Percentiles rank a stretch among this genome's conserved stretches.
phyloP scores from a whole-genome alignment of 495 filamentous ascomycete genomes.

The Viridothelium virens region DNA sequence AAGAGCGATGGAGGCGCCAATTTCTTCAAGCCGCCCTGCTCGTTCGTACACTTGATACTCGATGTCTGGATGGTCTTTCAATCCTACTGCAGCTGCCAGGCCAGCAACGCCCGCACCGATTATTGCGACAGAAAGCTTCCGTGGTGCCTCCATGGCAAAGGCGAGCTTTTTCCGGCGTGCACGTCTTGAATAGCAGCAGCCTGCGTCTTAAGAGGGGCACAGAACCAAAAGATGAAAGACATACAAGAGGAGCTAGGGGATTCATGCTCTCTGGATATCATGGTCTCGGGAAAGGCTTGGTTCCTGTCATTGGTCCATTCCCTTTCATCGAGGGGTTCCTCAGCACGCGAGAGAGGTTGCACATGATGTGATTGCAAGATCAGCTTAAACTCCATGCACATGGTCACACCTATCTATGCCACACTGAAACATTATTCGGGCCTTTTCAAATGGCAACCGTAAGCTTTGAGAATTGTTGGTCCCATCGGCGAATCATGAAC shows the following conservation, averaged over 20 bases:
- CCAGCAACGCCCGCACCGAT: conserved; percentile 4
- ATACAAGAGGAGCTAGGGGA: not conserved
- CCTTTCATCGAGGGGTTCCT: not conserved
- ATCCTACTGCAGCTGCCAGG: not conserved
- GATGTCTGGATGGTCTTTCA: not conserved
- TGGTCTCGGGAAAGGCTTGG: not conserved
- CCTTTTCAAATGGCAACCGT: not conserved
- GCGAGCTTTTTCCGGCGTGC: not conserved
- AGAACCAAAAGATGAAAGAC: not conserved
- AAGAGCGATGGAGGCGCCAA: not conserved
- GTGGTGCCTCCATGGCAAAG: not conserved
- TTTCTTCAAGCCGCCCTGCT: not conserved
- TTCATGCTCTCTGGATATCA: not conserved
- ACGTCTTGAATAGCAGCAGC: not conserved
- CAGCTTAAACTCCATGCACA: not conserved
- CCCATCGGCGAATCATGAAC: not conserved
- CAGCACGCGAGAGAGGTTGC: not conserved
- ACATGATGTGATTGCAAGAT: not conserved
- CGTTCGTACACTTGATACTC: not conserved
- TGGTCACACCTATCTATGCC: not conserved
- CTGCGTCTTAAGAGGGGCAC: not conserved
- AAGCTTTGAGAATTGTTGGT: not conserved
- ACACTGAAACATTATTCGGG: not conserved
- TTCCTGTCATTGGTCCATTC: not conserved
- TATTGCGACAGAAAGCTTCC: conserved; percentile 3